A percentile compares a stretch with the other conserved stretches of the same genome.
Evolutionary conservation across 1,139 yeast species (phyloP).

Genomic region (Entelexis paramagnoliae): DNA sequence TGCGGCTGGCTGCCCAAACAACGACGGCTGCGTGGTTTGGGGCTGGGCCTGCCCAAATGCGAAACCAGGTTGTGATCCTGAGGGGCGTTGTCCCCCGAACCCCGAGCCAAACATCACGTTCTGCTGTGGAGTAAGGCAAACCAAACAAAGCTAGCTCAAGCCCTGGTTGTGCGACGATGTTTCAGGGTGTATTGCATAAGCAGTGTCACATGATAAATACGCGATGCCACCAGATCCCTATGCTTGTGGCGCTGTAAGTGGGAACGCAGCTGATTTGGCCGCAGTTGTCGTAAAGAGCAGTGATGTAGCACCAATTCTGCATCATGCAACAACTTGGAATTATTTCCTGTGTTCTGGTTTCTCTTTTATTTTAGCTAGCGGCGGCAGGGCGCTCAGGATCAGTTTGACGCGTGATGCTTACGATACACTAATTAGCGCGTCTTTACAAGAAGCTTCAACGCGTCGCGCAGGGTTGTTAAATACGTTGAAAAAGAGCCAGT

Average conservation of each 20-base stretch:
- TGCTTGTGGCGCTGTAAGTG: too few relatives aligned
- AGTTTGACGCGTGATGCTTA: neutral
- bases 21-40: constrained; percentile 9
- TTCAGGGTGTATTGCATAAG: too few relatives aligned
- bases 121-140: neutral
- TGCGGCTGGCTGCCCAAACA: constrained; percentile 18
- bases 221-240: too few relatives aligned
- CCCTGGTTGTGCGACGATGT: too few relatives aligned
- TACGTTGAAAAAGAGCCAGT: neutral
- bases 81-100: constrained; percentile 10
- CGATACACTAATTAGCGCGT: neutral
- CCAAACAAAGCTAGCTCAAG: neutral
- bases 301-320: too few relatives aligned
- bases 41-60: constrained; percentile 18
- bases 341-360: too few relatives aligned
- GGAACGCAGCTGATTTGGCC: too few relatives aligned
- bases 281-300: too few relatives aligned
- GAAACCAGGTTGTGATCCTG: constrained; percentile 3
- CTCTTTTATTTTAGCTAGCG: too few relatives aligned
- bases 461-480: neutral
- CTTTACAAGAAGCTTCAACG: neutral
- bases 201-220: too few relatives aligned
- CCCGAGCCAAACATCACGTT: constrained; percentile 6
- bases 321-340: too few relatives aligned
- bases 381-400: too few relatives aligned